A percentile compares a stretch with the other conserved stretches of the same genome.
phyloP scores from a whole-genome alignment of 2,329 filamentous ascomycete genomes.

The Helminthosporium solani region DNA sequence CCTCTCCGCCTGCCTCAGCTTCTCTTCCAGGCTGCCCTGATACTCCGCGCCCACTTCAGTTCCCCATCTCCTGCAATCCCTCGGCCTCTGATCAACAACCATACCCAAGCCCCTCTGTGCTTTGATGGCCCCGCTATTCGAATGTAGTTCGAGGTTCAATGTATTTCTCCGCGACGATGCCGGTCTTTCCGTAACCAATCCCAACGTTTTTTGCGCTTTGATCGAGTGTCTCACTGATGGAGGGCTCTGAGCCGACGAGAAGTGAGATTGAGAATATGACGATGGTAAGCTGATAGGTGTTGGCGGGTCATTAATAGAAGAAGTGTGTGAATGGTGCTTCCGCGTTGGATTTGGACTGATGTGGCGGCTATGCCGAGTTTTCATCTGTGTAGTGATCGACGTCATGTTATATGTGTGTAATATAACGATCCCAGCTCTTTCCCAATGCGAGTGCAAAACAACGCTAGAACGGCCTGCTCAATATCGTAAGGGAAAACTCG shows the following conservation, averaged over 20 bases:
- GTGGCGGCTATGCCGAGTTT: too few relatives aligned
- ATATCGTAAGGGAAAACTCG: too few relatives aligned
- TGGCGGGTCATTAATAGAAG: too few relatives aligned
- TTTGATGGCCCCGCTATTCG: constrained; percentile 1
- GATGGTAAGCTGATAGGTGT: not conserved
- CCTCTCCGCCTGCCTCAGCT: constrained; percentile 4
- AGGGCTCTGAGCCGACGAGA: not conserved
- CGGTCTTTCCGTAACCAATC: constrained; percentile 3
- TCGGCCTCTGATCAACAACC: constrained; percentile 1
- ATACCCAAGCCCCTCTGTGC: constrained; percentile 5
- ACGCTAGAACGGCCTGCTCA: too few relatives aligned
- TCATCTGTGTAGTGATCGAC: too few relatives aligned
- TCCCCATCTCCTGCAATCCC: constrained; percentile 1
- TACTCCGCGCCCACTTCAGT: not conserved
- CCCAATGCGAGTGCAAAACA: too few relatives aligned
- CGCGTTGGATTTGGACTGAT: too few relatives aligned
- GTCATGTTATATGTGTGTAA: too few relatives aligned
- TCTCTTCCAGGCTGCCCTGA: constrained; percentile 2
- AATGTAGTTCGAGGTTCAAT: not conserved
- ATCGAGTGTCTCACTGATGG: constrained; percentile 2
- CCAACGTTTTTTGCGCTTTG: constrained; percentile 8
- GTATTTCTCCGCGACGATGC: not conserved
- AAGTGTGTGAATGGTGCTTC: too few relatives aligned
- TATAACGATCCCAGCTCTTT: too few relatives aligned
- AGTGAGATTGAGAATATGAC: not conserved